phyloP scores from a whole-genome alignment of 345 rosid species.

The Populus ilicifolia region DNA sequence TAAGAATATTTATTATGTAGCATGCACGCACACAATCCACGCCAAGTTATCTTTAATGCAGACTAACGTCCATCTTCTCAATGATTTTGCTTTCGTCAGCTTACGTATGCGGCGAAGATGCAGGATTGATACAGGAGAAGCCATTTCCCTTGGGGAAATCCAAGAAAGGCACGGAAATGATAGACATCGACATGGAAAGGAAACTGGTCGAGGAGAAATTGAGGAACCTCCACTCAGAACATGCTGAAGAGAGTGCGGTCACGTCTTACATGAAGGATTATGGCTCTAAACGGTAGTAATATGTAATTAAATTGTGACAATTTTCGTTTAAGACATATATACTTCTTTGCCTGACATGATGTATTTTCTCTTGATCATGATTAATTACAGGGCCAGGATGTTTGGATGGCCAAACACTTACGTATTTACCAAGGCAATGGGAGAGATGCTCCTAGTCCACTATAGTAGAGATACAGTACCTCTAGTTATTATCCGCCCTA shows the following conservation, averaged over 20 bases:
- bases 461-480: constrained; percentile 2
- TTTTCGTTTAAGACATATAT: no score
- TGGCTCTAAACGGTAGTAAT: constrained; percentile 47
- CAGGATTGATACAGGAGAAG: constrained; percentile 42
- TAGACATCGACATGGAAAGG: constrained; percentile 44
- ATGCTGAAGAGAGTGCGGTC: constrained; percentile 35
- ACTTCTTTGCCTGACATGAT: no score
- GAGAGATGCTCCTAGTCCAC: constrained; percentile 14
- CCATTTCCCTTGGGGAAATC: constrained; percentile 47
- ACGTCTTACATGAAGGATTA: constrained; percentile 49
- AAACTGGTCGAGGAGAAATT: constrained; percentile 40
- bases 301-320: no score
- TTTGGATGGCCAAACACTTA: constrained; percentile 28
- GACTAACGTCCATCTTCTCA: no score
- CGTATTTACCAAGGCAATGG: constrained; percentile 24
- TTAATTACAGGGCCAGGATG: not conserved
- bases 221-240: constrained; percentile 31
- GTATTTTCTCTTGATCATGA: no score
- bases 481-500: constrained; percentile 14
- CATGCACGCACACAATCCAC: no score
- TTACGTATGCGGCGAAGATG: constrained; percentile 43
- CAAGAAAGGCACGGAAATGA: constrained; percentile 40
- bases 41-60: no score
- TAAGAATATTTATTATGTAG: constrained; percentile 9
- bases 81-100: not conserved